phyloP scores from a whole-genome alignment of 1,139 yeast species.

The Kodamaea sp. region DNA sequence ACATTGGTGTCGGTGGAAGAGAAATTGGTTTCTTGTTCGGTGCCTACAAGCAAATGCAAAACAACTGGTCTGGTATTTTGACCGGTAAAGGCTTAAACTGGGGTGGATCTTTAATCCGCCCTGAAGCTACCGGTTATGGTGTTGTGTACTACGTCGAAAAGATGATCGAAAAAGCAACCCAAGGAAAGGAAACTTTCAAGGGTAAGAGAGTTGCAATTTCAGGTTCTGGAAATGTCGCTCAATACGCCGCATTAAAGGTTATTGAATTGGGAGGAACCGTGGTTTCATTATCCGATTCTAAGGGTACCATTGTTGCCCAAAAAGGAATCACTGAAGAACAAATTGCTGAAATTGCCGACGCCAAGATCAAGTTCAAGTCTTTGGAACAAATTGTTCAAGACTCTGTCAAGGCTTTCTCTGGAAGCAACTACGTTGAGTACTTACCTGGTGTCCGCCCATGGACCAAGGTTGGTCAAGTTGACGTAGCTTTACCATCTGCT shows the following conservation, averaged over 20 bases:
- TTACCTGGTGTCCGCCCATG: conserved; percentile 95
- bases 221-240: conserved; percentile 99
- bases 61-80: conserved; percentile 94
- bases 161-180: conserved; percentile 92
- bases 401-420: conserved; percentile 60
- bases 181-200: conserved; percentile 82
- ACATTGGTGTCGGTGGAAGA: conserved; percentile 91
- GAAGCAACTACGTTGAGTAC: conserved; percentile 62
- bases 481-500: conserved; percentile 96
- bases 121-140: conserved; percentile 99
- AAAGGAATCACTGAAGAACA: conserved; percentile 83
- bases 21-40: conserved; percentile 94
- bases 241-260: conserved; percentile 96
- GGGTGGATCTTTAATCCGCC: conserved; percentile 99
- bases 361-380: conserved; percentile 80
- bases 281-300: conserved; percentile 90
- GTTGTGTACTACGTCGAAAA: conserved; percentile 94
- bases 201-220: conserved; percentile 96
- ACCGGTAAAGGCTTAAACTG: conserved; percentile 97
- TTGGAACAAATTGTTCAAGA: conserved; percentile 64
- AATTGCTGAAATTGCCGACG: conserved; percentile 71
- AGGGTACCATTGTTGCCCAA: conserved; percentile 80
- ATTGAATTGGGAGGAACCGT: conserved; percentile 96
- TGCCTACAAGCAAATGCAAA: conserved; percentile 90
- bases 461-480: conserved; percentile 88